phyloP scores from a whole-genome alignment of 192 early-diverging fungal genomes.

The Phycomyces nitens region DNA sequence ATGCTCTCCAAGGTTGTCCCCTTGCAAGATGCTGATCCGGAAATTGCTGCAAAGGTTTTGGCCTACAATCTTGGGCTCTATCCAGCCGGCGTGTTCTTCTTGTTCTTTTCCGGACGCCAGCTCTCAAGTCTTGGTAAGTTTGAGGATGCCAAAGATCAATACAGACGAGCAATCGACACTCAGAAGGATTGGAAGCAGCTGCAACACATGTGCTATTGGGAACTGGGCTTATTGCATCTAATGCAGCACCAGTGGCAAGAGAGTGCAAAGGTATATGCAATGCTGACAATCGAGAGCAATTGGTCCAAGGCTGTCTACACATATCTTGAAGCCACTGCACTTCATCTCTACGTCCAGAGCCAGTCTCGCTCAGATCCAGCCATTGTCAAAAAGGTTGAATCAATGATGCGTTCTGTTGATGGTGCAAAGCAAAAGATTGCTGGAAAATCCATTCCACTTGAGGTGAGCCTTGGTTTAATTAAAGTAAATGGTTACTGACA shows the following conservation, averaged over 20 bases:
- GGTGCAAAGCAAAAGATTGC: conserved; percentile 45
- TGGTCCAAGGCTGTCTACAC: conserved; percentile 86
- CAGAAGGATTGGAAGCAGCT: conserved; percentile 74
- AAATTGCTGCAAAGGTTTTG: conserved; percentile 59
- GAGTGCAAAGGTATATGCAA: conserved; percentile 58
- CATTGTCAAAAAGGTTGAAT: conserved; percentile 45
- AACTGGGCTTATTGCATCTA: conserved; percentile 65
- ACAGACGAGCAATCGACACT: conserved; percentile 50
- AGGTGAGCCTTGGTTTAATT: no score
- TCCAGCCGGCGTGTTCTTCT: conserved; percentile 68
- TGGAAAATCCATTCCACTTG: conserved; percentile 35
- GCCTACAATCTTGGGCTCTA: conserved; percentile 47
- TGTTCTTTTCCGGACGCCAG: conserved; percentile 65
- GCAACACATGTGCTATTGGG: conserved; percentile 82
- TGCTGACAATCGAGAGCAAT: conserved; percentile 71
- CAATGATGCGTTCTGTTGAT: conserved; percentile 67
- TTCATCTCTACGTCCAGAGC: conserved; percentile 38
- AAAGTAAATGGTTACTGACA: no score
- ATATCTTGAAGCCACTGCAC: conserved; percentile 63
- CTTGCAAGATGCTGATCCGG: conserved; percentile 64
- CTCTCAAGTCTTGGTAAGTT: conserved; percentile 55
- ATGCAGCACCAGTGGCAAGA: conserved; percentile 59
- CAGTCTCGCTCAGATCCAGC: conserved; percentile 31
- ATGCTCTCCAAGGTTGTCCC: conserved; percentile 70
- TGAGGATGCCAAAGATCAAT: conserved; percentile 57